These are phyloP conservation scores for Leccinum arenicola DNA, from an alignment of 768 basidiomycete genomes.

Conservation along the genomic window DNA sequence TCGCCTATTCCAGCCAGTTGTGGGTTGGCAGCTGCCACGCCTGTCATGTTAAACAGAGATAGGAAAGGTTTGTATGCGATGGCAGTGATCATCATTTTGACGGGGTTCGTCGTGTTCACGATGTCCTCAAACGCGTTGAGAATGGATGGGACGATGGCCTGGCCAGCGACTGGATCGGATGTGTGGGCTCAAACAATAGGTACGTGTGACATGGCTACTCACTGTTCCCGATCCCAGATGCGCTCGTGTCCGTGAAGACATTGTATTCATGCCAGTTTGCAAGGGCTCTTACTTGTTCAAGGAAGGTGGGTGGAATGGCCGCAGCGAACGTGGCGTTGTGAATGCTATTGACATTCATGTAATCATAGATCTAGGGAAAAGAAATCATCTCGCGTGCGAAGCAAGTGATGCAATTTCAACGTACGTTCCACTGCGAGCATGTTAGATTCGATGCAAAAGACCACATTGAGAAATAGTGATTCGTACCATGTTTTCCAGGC, in stretches of 20 bases:
- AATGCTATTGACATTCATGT: slow-evolving; percentile 68
- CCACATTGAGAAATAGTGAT: background rate
- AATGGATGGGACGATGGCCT: slow-evolving; percentile 60
- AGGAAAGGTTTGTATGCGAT: slow-evolving; percentile 78
- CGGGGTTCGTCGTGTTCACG: slow-evolving; percentile 44
- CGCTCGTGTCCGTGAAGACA: slow-evolving; percentile 54
- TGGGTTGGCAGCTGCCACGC: slow-evolving; percentile 47
- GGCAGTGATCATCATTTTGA: slow-evolving; percentile 57
- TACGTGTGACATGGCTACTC: slow-evolving; percentile 12
- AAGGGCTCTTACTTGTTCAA: slow-evolving; percentile 55
- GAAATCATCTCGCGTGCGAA: background rate
- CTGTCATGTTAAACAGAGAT: slow-evolving; percentile 76
- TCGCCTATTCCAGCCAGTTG: slow-evolving; percentile 59
- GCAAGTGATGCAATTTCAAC: slow-evolving; percentile 7
- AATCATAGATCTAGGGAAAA: slow-evolving; percentile 56
- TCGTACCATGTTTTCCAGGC: slow-evolving; percentile 56
- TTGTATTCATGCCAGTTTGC: slow-evolving; percentile 75
- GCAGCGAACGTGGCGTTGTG: slow-evolving; percentile 57
- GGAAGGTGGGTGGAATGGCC: slow-evolving; percentile 44
- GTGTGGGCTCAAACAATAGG: background rate
- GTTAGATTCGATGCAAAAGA: slow-evolving; percentile 3
- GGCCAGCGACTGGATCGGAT: slow-evolving; percentile 54
- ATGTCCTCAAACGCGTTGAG: slow-evolving; percentile 52
- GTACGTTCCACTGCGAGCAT: slow-evolving; percentile 43
- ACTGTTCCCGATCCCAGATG: slow-evolving; percentile 68